These are phyloP conservation scores for Iris pallida DNA, from an alignment of 116 monocot species.

Conservation along the genomic window DNA sequence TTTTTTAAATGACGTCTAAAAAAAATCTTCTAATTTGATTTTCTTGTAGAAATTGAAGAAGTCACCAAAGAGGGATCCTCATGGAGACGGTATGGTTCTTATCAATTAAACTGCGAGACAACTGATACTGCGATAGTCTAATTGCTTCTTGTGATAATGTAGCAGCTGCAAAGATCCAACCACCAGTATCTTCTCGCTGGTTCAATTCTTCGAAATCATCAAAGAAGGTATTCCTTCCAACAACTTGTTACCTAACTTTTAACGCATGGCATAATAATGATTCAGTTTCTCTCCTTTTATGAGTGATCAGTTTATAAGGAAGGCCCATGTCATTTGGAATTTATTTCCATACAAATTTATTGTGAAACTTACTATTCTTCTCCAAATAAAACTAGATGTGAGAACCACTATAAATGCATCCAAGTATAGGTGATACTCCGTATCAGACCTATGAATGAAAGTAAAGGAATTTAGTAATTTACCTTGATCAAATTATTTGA, in stretches of 20 bases:
- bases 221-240: slow-evolving; percentile 44
- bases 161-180: slow-evolving; percentile 25
- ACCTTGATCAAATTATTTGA: neutral
- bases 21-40: neutral
- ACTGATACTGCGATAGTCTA: neutral
- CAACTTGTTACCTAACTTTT: neutral
- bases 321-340: neutral
- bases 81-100: slow-evolving; percentile 29
- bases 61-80: slow-evolving; percentile 28
- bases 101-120: neutral
- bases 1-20: neutral
- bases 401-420: neutral
- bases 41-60: slow-evolving; percentile 30
- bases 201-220: slow-evolving; percentile 42
- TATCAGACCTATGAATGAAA: neutral
- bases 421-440: neutral
- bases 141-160: slow-evolving; percentile 10
- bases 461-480: neutral
- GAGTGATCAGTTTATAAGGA: neutral
- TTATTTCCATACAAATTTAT: neutral
- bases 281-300: neutral
- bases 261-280: neutral
- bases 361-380: neutral
- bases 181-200: slow-evolving; percentile 28
- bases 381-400: neutral